phyloP scores from a whole-genome alignment of 495 filamentous ascomycete genomes.

The Penicillium flavigenum region DNA sequence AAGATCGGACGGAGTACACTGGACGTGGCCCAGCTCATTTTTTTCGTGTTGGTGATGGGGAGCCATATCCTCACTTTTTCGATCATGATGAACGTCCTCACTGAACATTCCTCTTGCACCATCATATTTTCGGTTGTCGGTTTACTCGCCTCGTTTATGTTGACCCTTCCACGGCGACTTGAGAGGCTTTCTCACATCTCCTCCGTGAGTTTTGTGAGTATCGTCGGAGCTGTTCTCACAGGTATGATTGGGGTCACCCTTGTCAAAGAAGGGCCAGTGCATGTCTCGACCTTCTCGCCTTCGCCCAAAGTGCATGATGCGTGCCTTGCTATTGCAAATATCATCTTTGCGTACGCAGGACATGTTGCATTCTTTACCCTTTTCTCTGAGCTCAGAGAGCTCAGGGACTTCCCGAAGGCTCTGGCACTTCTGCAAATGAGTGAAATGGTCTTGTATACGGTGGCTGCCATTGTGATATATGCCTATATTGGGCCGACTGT shows the following conservation, averaged over 20 bases:
- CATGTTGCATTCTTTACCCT: constrained; percentile 69
- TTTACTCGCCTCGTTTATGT: constrained; percentile 55
- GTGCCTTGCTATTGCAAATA: constrained; percentile 35
- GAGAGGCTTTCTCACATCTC: constrained; percentile 55
- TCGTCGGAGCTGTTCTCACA: constrained; percentile 61
- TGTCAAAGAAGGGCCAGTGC: constrained; percentile 28
- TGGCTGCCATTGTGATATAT: constrained; percentile 67
- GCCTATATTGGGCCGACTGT: constrained; percentile 63
- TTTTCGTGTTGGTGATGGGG: constrained; percentile 70
- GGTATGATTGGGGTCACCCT: constrained; percentile 62
- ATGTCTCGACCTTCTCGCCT: constrained; percentile 40
- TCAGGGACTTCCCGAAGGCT: constrained; percentile 60
- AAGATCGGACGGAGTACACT: constrained; percentile 56
- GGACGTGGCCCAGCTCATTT: constrained; percentile 56
- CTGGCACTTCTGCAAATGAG: constrained; percentile 57
- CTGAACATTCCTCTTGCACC: constrained; percentile 59
- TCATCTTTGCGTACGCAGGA: constrained; percentile 48
- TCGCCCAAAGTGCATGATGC: constrained; percentile 43
- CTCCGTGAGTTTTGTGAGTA: constrained; percentile 60
- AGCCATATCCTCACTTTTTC: constrained; percentile 70
- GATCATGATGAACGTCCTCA: constrained; percentile 66
- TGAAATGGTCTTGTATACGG: constrained; percentile 64
- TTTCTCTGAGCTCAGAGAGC: constrained; percentile 66
- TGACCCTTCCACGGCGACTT: constrained; percentile 61
- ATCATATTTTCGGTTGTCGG: constrained; percentile 62